Base-by-base conservation (phyloP, 768 basidiomycete species). In the Kwoniella shandongensis region DNA sequence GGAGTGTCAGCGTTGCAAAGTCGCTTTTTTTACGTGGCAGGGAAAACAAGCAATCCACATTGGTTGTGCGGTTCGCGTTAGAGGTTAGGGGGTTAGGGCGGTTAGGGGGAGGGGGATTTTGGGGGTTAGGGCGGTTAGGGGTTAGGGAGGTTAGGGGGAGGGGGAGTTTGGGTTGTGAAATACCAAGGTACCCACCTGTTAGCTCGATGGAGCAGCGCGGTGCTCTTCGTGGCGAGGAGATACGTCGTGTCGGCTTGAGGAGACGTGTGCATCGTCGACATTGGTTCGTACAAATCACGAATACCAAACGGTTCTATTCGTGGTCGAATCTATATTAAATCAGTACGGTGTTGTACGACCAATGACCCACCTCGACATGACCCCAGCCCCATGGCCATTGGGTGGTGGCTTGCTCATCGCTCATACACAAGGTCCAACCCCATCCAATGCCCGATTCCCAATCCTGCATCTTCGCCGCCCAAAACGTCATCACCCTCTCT, bases 401-500 rank as follows among this genome's bases (percentile, higher is more conserved):
- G 1, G 74, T 75, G 27, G 67, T 67, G 36, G 66, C 65, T 13
- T 70, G 64, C 3, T 61, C 65, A 50, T 73, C 74, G 2, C 44
- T 57, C 49, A 75, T n/a, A 11, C 59, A 55, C 17, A 59, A n/a
- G 4, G 65, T 48, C 74, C 74, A 75, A 15, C 74, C 74, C 65
- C 67, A 73, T 2, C 70, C 63, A 1, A 63, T 51, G 0, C 62
- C 57, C 1, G 66, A 60, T 29, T 57, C 61, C 71, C 72, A 75
- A 50, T 75, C 74, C 32, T 71, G 65, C 60, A 44, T 42, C 51
- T 75, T 75, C 2, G 70, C 67, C n/a, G 70, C 70, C 74, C 74
- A 75, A 47, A 75, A 75, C 0, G 66, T 62, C 55, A 62, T 59
- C 2, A 62, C 57, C n/a, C 74, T 39, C 38, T 75, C 74, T 7